Conservation (phyloP, 177 flowering plant genomes). For the Vitis hybrid region DNA sequence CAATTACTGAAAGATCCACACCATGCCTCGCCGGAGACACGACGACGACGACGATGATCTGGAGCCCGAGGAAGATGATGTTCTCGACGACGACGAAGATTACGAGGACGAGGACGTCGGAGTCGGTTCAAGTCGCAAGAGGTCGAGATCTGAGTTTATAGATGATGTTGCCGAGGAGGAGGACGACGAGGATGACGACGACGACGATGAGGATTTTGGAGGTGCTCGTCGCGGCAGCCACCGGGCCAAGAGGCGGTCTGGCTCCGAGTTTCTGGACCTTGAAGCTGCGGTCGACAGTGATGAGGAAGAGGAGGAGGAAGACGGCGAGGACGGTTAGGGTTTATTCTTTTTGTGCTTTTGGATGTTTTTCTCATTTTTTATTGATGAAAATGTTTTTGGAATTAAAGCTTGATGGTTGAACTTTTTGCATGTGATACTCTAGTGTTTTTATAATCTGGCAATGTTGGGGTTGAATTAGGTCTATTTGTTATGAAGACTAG, state of each 20-base stretch:
- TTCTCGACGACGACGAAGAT: constrained; percentile 30
- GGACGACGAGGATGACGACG: constrained; percentile 69
- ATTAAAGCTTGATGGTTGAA: not conserved
- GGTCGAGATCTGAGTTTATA: constrained; percentile 58
- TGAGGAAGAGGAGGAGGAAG: constrained; percentile 83
- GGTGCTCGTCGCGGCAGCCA: constrained; percentile 24
- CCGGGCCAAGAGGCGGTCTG: constrained; percentile 31
- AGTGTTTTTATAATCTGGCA: not conserved
- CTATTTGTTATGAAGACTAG: not conserved
- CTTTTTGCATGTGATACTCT: not conserved
- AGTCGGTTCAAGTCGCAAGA: constrained; percentile 32
- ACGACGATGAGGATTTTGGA: constrained; percentile 47
- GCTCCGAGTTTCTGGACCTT: constrained; percentile 53
- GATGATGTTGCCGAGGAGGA: constrained; percentile 79
- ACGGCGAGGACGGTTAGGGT: constrained; percentile 67
- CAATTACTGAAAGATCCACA: not conserved
- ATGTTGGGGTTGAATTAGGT: not conserved
- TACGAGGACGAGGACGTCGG: constrained; percentile 26
- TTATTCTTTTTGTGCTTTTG: not conserved
- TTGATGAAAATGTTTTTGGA: not conserved
- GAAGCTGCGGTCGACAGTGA: constrained; percentile 72
- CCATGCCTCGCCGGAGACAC: constrained; percentile 18
- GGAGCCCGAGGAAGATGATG: constrained; percentile 42
- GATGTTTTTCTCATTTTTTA: too few species aligned
- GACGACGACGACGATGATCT: constrained; percentile 26